Conservation (phyloP, 306 rosid species). For the Trifolium pratense region DNA sequence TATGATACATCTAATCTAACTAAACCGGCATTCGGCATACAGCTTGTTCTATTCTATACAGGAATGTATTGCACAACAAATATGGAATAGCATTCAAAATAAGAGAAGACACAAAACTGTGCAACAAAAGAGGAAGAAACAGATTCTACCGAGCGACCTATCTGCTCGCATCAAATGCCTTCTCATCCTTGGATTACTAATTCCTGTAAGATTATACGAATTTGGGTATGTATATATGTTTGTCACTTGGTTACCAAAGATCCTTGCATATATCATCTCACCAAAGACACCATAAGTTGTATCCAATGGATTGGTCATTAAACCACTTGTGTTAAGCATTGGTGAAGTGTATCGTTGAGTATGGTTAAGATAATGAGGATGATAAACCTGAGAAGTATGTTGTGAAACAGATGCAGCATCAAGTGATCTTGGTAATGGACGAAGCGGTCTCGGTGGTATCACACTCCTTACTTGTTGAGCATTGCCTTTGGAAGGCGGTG, state of each 20-base stretch:
- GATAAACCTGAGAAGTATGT: constrained; percentile 46
- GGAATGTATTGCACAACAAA: constrained; percentile 23
- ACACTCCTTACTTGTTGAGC: constrained; percentile 46
- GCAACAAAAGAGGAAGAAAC: constrained; percentile 82
- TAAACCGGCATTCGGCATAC: constrained; percentile 16
- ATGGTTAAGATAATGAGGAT: constrained; percentile 42
- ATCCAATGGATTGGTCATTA: constrained; percentile 47
- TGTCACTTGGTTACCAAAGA: constrained; percentile 70
- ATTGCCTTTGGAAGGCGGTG: constrained; percentile 49
- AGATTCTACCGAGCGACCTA: constrained; percentile 71
- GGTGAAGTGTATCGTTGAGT: constrained; percentile 48
- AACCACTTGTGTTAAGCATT: constrained; percentile 44
- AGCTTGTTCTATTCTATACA: constrained; percentile 50
- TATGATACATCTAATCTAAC: constrained; percentile 39
- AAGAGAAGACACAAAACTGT: constrained; percentile 65
- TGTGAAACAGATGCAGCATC: constrained; percentile 37
- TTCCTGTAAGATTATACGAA: constrained; percentile 60
- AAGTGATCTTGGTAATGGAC: constrained; percentile 51
- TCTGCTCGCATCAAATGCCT: constrained; percentile 73
- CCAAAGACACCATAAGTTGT: constrained; percentile 64
- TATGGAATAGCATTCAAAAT: constrained; percentile 49
- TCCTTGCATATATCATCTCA: constrained; percentile 72
- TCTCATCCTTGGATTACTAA: constrained; percentile 64
- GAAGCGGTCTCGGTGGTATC: constrained; percentile 70
- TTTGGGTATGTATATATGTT: constrained; percentile 63